Evolutionary conservation across 768 basidiomycete species (phyloP).

Genomic region (Lentinula sp.): DNA sequence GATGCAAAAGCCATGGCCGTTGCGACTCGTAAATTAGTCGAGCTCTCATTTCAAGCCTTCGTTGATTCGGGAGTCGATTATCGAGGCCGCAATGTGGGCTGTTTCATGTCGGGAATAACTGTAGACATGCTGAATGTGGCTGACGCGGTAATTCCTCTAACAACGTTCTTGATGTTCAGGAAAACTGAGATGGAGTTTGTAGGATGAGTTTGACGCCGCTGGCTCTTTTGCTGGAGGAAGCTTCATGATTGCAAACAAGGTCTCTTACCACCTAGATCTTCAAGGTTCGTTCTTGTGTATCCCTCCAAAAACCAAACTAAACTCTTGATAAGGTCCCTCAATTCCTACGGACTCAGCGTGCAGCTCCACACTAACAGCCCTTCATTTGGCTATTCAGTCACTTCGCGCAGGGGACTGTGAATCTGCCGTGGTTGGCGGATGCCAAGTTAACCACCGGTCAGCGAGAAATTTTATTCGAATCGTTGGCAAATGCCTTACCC

Average conservation of each 20-base stretch:
- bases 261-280: conserved; percentile 35
- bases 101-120: conserved; percentile 26
- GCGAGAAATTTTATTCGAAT: neutral
- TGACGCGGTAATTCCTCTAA: conserved; percentile 18
- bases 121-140: conserved; percentile 19
- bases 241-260: conserved; percentile 30
- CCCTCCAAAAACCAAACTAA: neutral
- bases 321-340: conserved; percentile 28
- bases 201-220: conserved; percentile 28
- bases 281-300: conserved; percentile 11
- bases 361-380: conserved; percentile 32
- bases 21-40: conserved; percentile 22
- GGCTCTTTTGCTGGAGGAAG: conserved; percentile 28
- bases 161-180: too few relatives aligned
- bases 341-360: conserved; percentile 45
- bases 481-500: neutral
- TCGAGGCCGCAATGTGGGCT: conserved; percentile 28
- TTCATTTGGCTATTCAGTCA: conserved; percentile 42
- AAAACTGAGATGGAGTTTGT: neutral
- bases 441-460: conserved; percentile 35
- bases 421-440: conserved; percentile 39
- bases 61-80: conserved; percentile 37
- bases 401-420: conserved; percentile 38
- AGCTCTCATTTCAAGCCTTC: conserved; percentile 25
- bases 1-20: conserved; percentile 22